phyloP scores from a whole-genome alignment of 306 rosid species.

The Quercus robur region DNA sequence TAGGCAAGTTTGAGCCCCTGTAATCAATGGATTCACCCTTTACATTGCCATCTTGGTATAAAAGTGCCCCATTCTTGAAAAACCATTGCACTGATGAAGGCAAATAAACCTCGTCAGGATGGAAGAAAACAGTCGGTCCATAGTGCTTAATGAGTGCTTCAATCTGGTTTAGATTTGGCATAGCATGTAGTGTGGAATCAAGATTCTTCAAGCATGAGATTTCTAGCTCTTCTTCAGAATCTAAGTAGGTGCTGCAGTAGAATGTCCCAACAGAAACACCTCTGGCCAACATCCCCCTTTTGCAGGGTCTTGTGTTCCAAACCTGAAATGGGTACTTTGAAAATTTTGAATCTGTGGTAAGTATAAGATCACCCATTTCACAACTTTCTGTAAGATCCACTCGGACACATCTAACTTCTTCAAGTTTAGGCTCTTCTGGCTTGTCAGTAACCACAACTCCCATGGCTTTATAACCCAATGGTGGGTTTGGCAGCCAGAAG shows the following conservation, averaged over 20 bases:
- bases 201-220: constrained; percentile 51
- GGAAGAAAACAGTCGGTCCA: constrained; percentile 69
- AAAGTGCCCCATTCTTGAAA: constrained; percentile 58
- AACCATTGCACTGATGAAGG: constrained; percentile 66
- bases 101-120: constrained; percentile 53
- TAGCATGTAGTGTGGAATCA: constrained; percentile 28
- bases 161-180: constrained; percentile 63
- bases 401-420: constrained; percentile 72
- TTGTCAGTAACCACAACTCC: constrained; percentile 63
- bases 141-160: constrained; percentile 48
- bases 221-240: constrained; percentile 33
- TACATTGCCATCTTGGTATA: constrained; percentile 33
- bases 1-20: constrained; percentile 59
- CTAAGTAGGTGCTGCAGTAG: constrained; percentile 46
- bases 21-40: constrained; percentile 46
- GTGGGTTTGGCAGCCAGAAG: constrained; percentile 88
- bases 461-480: constrained; percentile 74
- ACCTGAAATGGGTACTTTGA: constrained; percentile 43
- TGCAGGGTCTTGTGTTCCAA: constrained; percentile 64
- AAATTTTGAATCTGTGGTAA: constrained; percentile 41
- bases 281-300: constrained; percentile 61
- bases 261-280: constrained; percentile 86
- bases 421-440: constrained; percentile 52
- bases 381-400: constrained; percentile 78
- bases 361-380: constrained; percentile 45